These are phyloP conservation scores for Colletotrichum spinosum DNA, from an alignment of 2,329 filamentous ascomycete genomes.

Conservation along the genomic window DNA sequence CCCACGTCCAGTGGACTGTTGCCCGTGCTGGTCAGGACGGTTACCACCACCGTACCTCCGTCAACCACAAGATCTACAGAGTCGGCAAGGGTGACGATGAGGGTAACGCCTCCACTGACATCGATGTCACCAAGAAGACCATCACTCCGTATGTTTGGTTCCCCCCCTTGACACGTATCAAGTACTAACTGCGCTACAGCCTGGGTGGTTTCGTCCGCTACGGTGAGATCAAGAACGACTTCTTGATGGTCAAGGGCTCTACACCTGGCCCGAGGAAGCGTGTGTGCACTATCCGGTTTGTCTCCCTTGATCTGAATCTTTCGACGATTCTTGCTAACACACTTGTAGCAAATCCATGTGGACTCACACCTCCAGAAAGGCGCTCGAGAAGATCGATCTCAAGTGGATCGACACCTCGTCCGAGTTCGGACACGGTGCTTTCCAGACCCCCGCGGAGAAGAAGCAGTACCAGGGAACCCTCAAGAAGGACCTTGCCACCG, in stretches of 20 bases:
- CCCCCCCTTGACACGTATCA: background rate
- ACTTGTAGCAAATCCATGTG: slow-evolving; percentile 88
- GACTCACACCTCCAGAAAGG: slow-evolving; percentile 93
- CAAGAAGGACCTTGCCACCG: slow-evolving; percentile 89
- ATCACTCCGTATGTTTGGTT: slow-evolving; percentile 91
- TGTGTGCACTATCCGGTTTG: slow-evolving; percentile 84
- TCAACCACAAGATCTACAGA: slow-evolving; percentile 99
- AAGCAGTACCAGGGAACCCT: slow-evolving; percentile 96
- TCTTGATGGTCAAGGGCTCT: slow-evolving; percentile 96
- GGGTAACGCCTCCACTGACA: slow-evolving; percentile 92
- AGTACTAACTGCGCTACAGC: slow-evolving; percentile 63
- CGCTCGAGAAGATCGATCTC: slow-evolving; percentile 98
- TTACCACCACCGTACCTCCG: slow-evolving; percentile 99
- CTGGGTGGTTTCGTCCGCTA: slow-evolving; percentile 99
- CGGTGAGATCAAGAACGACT: slow-evolving; percentile 99
- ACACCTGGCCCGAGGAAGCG: slow-evolving; percentile 99
- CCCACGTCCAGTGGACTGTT: slow-evolving; percentile 99
- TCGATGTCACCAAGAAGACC: slow-evolving; percentile 98
- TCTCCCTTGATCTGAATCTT: too few relatives aligned
- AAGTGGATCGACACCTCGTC: slow-evolving; percentile 99
- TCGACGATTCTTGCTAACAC: too few relatives aligned
- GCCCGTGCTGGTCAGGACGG: slow-evolving; percentile 99
- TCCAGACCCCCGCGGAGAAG: slow-evolving; percentile 99
- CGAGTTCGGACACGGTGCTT: slow-evolving; percentile 99
- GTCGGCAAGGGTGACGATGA: slow-evolving; percentile 93